Evolutionary conservation across 139 green algal genomes (phyloP).

Genomic region (Tetradesmus lagerheimii): DNA sequence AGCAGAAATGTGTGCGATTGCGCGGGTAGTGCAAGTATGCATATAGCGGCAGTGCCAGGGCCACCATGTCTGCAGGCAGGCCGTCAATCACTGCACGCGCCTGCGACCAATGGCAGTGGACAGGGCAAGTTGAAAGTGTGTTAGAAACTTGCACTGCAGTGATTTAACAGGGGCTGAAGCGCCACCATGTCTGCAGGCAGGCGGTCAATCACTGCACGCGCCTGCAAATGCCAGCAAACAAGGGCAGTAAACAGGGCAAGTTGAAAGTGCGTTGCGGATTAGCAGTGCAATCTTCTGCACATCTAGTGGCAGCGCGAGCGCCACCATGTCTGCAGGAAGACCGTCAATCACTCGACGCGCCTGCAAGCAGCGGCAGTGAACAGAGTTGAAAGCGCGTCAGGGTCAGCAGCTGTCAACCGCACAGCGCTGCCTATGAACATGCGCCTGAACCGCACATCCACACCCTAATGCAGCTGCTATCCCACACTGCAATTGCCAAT

Average conservation of each 20-base stretch:
- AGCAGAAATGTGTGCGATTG: no score
- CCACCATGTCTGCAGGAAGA: conserved; percentile 82
- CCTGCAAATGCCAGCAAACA: conserved; percentile 63
- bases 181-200: conserved; percentile 84
- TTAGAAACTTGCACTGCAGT: no score
- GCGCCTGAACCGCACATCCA: conserved; percentile 79
- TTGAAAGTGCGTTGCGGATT: no score
- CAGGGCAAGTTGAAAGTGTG: no score
- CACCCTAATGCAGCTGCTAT: conserved; percentile 65
- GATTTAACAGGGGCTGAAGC: no score
- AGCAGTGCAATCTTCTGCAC: no score
- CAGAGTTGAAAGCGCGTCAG: no score
- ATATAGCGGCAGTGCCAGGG: conserved; percentile 87
- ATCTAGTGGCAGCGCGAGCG: conserved; percentile 87
- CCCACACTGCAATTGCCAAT: no score
- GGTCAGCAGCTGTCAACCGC: conserved; percentile 50
- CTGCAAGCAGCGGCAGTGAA: conserved; percentile 42
- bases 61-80: conserved; percentile 82
- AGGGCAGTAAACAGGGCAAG: no score
- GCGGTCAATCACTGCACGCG: conserved; percentile 85
- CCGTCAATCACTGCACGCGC: conserved; percentile 86
- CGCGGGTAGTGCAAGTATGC: no score
- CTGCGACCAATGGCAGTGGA: conserved; percentile 39
- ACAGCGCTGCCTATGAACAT: conserved; percentile 83
- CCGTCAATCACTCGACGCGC: conserved; percentile 86